These are phyloP conservation scores for Coemansia sp. DNA, from an alignment of 192 early-diverging fungal genomes.

Conservation along the genomic window DNA sequence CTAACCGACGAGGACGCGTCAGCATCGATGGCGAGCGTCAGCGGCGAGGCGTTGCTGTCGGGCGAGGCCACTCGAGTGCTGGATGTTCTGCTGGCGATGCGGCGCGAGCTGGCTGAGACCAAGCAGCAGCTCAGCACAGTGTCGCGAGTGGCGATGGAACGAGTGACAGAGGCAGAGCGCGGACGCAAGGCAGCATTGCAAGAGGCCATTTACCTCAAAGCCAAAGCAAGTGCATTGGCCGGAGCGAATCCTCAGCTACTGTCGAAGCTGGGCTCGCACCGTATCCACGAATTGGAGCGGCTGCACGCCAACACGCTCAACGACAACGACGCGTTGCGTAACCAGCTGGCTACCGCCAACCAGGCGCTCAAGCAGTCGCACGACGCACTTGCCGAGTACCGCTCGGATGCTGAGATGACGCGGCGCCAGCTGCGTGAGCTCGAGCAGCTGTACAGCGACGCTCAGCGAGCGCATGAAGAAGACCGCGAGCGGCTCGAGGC, in stretches of 20 bases:
- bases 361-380: conserved; percentile 46
- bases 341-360: conserved; percentile 47
- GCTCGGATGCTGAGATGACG: conserved; percentile 37
- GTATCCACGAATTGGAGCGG: conserved; percentile 52
- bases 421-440: conserved; percentile 40
- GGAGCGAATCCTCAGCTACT: conserved; percentile 33
- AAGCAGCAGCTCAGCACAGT: conserved; percentile 51
- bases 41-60: background rate
- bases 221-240: conserved; percentile 49
- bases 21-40: background rate
- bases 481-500: conserved; percentile 9
- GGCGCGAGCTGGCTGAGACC: conserved; percentile 50
- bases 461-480: conserved; percentile 18
- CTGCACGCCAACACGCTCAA: conserved; percentile 52
- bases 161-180: conserved; percentile 54
- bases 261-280: conserved; percentile 34
- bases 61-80: conserved; percentile 15
- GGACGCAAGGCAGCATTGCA: conserved; percentile 53
- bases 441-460: conserved; percentile 28
- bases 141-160: conserved; percentile 50
- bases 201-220: conserved; percentile 57
- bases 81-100: conserved; percentile 37
- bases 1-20: conserved; percentile 7
- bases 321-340: conserved; percentile 52
- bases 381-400: conserved; percentile 36